Conservation (phyloP, 2,329 filamentous ascomycete genomes). For the Colletotrichum musicola region DNA sequence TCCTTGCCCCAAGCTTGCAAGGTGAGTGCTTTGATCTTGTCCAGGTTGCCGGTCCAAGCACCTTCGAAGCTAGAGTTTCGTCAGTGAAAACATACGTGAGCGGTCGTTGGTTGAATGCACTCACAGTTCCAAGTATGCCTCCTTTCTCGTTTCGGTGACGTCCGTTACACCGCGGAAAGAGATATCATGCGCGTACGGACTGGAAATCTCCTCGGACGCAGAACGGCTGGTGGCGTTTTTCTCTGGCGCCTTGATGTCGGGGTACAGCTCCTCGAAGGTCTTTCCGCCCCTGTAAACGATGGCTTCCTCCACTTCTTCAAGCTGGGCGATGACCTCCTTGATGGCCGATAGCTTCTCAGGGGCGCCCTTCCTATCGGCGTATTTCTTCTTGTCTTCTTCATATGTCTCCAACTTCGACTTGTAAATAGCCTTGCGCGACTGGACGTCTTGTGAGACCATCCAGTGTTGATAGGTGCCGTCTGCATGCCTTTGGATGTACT, state of each 20-base stretch:
- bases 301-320: slow-evolving; percentile 66
- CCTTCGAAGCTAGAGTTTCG: slow-evolving; percentile 72
- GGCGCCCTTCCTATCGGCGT: slow-evolving; percentile 43
- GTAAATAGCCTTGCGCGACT: slow-evolving; percentile 50
- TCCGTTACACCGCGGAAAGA: slow-evolving; percentile 66
- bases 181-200: slow-evolving; percentile 63
- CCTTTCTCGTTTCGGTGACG: slow-evolving; percentile 65
- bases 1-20: slow-evolving; percentile 69
- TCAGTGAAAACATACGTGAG: slow-evolving; percentile 41
- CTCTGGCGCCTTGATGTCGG: slow-evolving; percentile 55
- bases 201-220: slow-evolving; percentile 41
- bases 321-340: slow-evolving; percentile 60
- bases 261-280: slow-evolving; percentile 74
- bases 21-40: slow-evolving; percentile 74
- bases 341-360: slow-evolving; percentile 70
- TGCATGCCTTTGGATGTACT: slow-evolving; percentile 65
- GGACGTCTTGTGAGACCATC: slow-evolving; percentile 57
- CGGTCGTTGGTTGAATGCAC: slow-evolving; percentile 43
- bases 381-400: slow-evolving; percentile 44
- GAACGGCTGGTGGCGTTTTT: slow-evolving; percentile 11
- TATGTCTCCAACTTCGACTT: slow-evolving; percentile 46
- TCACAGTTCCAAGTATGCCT: slow-evolving; percentile 74
- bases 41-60: slow-evolving; percentile 77
- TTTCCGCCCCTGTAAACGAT: slow-evolving; percentile 74
- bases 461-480: slow-evolving; percentile 73